Base-by-base conservation (phyloP, 805 yeast genomes). In the Clavispora vitiphila region DNA sequence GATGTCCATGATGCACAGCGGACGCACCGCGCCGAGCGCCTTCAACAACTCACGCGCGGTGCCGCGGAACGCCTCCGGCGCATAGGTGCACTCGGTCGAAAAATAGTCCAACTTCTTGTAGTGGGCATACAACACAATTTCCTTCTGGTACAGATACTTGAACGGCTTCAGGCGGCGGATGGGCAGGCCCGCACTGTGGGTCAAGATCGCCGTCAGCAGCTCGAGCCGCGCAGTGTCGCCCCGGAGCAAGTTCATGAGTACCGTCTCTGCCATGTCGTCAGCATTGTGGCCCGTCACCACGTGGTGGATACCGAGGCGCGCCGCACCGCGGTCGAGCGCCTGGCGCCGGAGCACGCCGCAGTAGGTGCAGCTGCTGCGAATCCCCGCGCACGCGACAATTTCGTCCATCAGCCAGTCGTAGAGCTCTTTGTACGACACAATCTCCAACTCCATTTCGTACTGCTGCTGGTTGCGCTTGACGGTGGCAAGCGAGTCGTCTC, bases 381-480 rank as follows among this genome's bases (percentile, higher is more conserved):
- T 83, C 6, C 98, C 98, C 1, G 96, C 93, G 59, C 93, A 86
- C 1, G 90, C 81, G 1, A 93, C 99, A 39, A 93, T 88, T 55
- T 88, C 95, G 68, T 93, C 99, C 99, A 93, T 93, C 10, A 96
- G 87, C 99, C 99, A 93, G 56, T 90, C 82, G 60, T 93, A 93
- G 11, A 93, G 69, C 23, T 90, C 96, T 49, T 80, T 80, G 55
- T 93, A 93, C 11, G 96, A 85, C 5, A 93, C 81, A 42, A 87
- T 83, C 54, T 81, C 83, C 40, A 87, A 64, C 1, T 88, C 89
- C 72, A 87, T 73, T n/a, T 74, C 71, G 57, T 87, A 87, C 61
- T 93, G 99, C 21, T 69, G 65, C 62, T 88, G 88, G 63, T 93
- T 93, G 50, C 99, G 77, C 60, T 90, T 88, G 36, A 93, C 99